Conservation (phyloP, 768 basidiomycete genomes). For the Calocera viscosa region DNA sequence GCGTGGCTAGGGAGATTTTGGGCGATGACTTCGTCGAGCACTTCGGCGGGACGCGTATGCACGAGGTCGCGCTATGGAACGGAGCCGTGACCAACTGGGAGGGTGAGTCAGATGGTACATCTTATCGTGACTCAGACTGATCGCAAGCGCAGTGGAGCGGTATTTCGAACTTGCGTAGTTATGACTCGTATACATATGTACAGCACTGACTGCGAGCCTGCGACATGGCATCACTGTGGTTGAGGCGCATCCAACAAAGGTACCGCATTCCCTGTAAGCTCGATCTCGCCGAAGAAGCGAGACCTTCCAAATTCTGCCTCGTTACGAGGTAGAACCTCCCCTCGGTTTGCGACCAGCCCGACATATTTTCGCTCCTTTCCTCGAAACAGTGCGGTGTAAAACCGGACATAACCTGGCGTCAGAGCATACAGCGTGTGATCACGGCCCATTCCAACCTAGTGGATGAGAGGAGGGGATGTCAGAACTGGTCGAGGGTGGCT, state of each 20-base stretch:
- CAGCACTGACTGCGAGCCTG: not conserved
- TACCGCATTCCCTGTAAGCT: constrained; percentile 30
- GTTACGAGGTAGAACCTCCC: constrained; percentile 79
- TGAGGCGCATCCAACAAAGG: not conserved
- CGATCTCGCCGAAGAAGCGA: constrained; percentile 67
- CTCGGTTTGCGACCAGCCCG: constrained; percentile 69
- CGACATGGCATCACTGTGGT: not conserved
- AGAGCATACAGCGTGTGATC: constrained; percentile 92
- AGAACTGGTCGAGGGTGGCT: not conserved
- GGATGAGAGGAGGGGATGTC: not conserved
- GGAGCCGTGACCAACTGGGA: constrained; percentile 91
- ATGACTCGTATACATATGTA: not conserved
- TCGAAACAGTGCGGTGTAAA: constrained; percentile 72
- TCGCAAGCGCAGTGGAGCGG: constrained; percentile 47
- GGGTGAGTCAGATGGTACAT: constrained; percentile 36
- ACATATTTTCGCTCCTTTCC: constrained; percentile 54
- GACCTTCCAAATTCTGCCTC: constrained; percentile 62
- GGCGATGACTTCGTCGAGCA: constrained; percentile 90
- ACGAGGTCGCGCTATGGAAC: constrained; percentile 78
- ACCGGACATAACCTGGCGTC: constrained; percentile 84
- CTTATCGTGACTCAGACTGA: not conserved
- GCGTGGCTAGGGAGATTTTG: constrained; percentile 67
- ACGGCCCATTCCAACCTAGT: constrained; percentile 74
- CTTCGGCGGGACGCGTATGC: constrained; percentile 85
- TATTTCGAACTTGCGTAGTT: constrained; percentile 66